These are phyloP conservation scores for Sisymbrium irio DNA, from an alignment of 345 rosid species.

Conservation along the genomic window DNA sequence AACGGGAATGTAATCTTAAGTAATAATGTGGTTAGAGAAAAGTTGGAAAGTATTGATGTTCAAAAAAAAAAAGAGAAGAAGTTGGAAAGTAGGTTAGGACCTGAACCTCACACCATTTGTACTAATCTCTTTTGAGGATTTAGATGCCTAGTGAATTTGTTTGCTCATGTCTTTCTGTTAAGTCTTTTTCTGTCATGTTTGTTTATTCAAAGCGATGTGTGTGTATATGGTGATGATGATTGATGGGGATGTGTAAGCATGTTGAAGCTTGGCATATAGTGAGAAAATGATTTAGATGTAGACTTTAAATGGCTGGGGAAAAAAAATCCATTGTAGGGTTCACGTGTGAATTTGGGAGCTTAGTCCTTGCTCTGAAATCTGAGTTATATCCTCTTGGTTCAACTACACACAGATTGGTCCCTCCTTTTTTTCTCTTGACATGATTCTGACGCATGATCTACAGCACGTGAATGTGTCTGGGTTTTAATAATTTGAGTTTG, in stretches of 20 bases:
- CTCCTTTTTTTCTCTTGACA: conserved; percentile 12
- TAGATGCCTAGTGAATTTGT: conserved; percentile 19
- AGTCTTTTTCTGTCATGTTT: conserved; percentile 18
- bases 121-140: conserved; percentile 16
- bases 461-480: conserved; percentile 9
- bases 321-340: neutral
- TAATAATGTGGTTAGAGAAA: conserved; percentile 35
- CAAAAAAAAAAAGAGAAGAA: no score
- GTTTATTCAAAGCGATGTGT: conserved; percentile 3
- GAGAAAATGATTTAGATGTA: conserved; percentile 15
- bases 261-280: conserved; percentile 18
- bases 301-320: neutral
- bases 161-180: conserved; percentile 1
- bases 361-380: conserved; percentile 14
- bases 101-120: conserved; percentile 34
- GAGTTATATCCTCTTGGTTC: conserved; percentile 17
- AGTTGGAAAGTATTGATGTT: conserved; percentile 23
- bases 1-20: conserved; percentile 24
- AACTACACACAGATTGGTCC: conserved; percentile 23
- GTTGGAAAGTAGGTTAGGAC: conserved; percentile 27
- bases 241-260: conserved; percentile 22
- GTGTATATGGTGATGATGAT: conserved; percentile 21
- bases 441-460: neutral
- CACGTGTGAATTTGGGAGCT: conserved; percentile 25
- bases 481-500: neutral